A percentile compares a stretch with the other conserved stretches of the same genome.
Conservation (phyloP, 164 flowering plant genomes). For the Stephania cephalantha region DNA sequence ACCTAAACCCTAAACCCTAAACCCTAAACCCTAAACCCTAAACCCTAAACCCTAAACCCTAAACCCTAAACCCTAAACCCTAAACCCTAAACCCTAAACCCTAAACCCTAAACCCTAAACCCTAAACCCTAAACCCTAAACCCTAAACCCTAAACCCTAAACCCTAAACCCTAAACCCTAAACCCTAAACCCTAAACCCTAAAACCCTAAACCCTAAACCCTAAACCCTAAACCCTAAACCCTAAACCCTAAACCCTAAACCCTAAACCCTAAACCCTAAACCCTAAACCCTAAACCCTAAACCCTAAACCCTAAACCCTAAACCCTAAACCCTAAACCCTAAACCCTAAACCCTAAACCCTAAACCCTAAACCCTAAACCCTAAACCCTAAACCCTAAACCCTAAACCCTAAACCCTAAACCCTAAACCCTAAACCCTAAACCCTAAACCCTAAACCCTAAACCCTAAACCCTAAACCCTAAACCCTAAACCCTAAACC, state of each 20-base stretch:
- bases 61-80: not conserved
- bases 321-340: not conserved
- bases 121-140: not conserved
- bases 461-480: slow-evolving; percentile 14
- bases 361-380: slow-evolving; percentile 18
- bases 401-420: slow-evolving; percentile 21
- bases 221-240: not conserved
- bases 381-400: slow-evolving; percentile 16
- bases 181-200: not conserved
- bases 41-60: not conserved
- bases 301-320: not conserved
- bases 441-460: slow-evolving; percentile 15
- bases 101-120: not conserved
- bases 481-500: slow-evolving; percentile 17
- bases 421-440: slow-evolving; percentile 20
- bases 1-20: too few species aligned
- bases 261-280: not conserved
- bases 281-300: not conserved
- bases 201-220: not conserved
- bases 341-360: not conserved
- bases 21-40: not conserved
- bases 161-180: not conserved
- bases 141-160: not conserved
- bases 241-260: not conserved
- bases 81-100: not conserved